These are phyloP conservation scores for Kwoniella shivajii DNA, from an alignment of 1,284 basidiomycete species.

Conservation along the genomic window DNA sequence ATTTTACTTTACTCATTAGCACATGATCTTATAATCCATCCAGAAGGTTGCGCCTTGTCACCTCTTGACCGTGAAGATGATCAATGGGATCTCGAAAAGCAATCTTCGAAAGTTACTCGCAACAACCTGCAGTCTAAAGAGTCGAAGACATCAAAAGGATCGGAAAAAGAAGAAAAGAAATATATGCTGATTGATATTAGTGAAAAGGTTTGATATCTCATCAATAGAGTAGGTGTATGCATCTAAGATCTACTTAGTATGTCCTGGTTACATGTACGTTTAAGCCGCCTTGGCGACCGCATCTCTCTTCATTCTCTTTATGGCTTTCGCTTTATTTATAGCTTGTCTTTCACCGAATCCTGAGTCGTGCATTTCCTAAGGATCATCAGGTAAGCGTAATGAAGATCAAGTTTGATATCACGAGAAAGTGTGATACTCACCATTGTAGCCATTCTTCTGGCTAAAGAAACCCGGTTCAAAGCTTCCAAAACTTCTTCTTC, in stretches of 20 bases:
- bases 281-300: slow-evolving; percentile 20
- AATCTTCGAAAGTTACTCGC: too few species aligned
- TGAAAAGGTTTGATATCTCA: too few species aligned
- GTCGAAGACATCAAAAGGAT: too few species aligned
- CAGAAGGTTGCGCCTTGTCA: background rate
- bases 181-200: too few species aligned
- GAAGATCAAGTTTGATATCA: background rate
- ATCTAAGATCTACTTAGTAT: too few species aligned
- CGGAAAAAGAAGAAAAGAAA: too few species aligned
- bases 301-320: slow-evolving; percentile 50
- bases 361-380: slow-evolving; percentile 84
- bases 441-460: slow-evolving; percentile 92
- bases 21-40: background rate
- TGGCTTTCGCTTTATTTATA: slow-evolving; percentile 53
- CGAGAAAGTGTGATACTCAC: slow-evolving; percentile 57
- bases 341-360: slow-evolving; percentile 84
- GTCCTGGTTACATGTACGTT: too few species aligned
- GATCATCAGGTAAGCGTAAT: background rate
- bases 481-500: slow-evolving; percentile 84
- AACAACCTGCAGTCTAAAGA: too few species aligned
- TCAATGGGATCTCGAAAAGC: too few species aligned
- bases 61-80: background rate
- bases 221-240: too few species aligned
- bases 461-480: slow-evolving; percentile 84
- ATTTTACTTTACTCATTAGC: background rate